Evolutionary conservation across 192 early-diverging fungal species (phyloP), one percentile per base, ranked within the genome.

Genomic region (Dissophora globulifera): DNA sequence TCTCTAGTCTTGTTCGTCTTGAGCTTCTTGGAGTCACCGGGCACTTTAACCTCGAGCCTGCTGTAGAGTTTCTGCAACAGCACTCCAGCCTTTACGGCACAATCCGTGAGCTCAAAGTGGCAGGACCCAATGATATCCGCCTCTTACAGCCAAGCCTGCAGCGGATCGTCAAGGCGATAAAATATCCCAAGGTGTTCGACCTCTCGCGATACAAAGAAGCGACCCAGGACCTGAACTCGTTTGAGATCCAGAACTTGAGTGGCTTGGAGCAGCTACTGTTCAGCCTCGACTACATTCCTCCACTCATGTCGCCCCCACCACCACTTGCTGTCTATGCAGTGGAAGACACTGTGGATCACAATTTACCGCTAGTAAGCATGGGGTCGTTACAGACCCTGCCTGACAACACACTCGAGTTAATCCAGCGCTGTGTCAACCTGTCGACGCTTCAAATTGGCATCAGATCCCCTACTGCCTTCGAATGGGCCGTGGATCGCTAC

Each of bases 191-290:
- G 22, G 35, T 56, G 6, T 23, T 76, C 26, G 64, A 76, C 61
- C 47, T 76, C 29, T 76, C 72, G 25, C 45, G 58, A 19, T 76
- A 67, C 25, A 66, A 62, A 26, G 72, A 76, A 32, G 72, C 72
- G 0, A 43, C 72, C 32, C 53, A 32, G 49, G 72, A 76, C 35
- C 22, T 76, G 38, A 62, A 66, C 52, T 17, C 45, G 17, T 76
- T 47, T 29, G 64, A 76, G 19, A 19, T 76, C 3, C 63, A 67
- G 26, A 33, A 61, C 29, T 4, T 31, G 19, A 7, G 8, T 22
- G 38, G 50, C 0, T 20, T 76, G 16, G 55, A 67, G 58, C 33
- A 52, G 17, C 23, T 76, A 47, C 35, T 76, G 16, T 76, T 76
- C 51, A 52, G 50, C 19, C 64, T 67, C 2, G 64, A 76, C 17